Conservation (phyloP, 2,329 filamentous ascomycete species). For the Stachybotrys chlorohalonatus region DNA sequence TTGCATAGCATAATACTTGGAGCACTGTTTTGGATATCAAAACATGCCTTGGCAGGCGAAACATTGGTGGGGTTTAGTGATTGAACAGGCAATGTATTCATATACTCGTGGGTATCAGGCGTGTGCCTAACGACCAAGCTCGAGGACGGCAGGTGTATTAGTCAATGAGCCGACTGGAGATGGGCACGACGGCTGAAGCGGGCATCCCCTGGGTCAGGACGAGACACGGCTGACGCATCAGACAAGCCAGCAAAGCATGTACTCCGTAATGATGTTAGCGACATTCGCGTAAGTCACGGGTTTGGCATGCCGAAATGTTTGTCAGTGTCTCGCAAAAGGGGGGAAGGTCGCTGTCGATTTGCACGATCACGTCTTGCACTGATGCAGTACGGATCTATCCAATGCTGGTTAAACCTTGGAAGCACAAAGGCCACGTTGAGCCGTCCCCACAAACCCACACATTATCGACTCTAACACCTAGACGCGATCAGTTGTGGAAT, state of each 20-base stretch:
- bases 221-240: background rate
- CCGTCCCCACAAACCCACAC: background rate
- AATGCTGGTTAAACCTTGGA: too few species aligned
- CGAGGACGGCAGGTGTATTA: background rate
- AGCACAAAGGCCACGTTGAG: background rate
- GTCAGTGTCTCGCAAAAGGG: background rate
- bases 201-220: background rate
- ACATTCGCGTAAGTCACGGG: background rate
- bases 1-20: too few species aligned
- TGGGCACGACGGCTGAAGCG: background rate
- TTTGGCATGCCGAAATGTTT: background rate
- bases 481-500: too few species aligned
- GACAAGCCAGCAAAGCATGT: background rate
- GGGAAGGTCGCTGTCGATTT: background rate
- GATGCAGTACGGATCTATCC: too few species aligned
- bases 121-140: background rate
- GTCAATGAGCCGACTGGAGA: background rate
- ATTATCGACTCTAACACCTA: background rate
- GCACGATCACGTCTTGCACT: background rate
- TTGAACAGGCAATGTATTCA: too few species aligned
- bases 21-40: too few species aligned
- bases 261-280: background rate
- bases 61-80: too few species aligned
- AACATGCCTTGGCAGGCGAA: too few species aligned
- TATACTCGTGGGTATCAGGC: background rate